Base-by-base conservation (phyloP, 768 basidiomycete genomes). In the Russula compacta region DNA sequence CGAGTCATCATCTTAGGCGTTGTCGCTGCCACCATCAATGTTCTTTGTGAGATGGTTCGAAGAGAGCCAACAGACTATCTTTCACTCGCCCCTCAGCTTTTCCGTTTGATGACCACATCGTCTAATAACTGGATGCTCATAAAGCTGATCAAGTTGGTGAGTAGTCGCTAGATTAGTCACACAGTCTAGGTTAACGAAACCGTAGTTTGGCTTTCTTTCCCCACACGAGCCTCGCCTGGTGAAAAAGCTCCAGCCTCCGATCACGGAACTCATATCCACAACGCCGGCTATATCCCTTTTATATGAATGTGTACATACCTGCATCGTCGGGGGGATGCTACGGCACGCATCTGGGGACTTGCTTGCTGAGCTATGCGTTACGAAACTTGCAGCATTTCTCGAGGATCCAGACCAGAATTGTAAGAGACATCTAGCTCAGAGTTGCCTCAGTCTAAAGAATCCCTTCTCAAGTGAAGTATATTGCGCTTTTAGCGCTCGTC, bases 81-180 rank as follows among this genome's bases (percentile, higher is more conserved):
- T 8, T 78, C 85, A 4, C 74, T 99, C 43, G 97, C 95, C 2
- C 97, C 97, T 10, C 89, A 90, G 67, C 73, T 98, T 56, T 99
- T 98, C 72, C 92, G 90, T 68, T 80, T 98, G 11, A 76, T 99
- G 61, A 97, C 92, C 0, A 92, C 87, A 2, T 93, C 93, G 11
- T 88, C 90, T 10, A 98, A 99, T 72, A 99, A 99, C 68, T 99
- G 97, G 97, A 95, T 98, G 92, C 81, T 99, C 61, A 99, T 99
- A 73, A 99, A 99, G 75, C 87, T 98, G 56, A 86, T 98, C 71
- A 99, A 99, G 75, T 73, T 98, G 72, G 95, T 94, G 72, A 68
- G 80, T 69, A 60, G 46, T 21, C 33, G 24, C 14, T 51, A 60
- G 49, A 50, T 24, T 14, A 7, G 17, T 47, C 49, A 39, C 32